Conservation (phyloP, 2,329 filamentous ascomycete species). For the Canariomyces notabilis region DNA sequence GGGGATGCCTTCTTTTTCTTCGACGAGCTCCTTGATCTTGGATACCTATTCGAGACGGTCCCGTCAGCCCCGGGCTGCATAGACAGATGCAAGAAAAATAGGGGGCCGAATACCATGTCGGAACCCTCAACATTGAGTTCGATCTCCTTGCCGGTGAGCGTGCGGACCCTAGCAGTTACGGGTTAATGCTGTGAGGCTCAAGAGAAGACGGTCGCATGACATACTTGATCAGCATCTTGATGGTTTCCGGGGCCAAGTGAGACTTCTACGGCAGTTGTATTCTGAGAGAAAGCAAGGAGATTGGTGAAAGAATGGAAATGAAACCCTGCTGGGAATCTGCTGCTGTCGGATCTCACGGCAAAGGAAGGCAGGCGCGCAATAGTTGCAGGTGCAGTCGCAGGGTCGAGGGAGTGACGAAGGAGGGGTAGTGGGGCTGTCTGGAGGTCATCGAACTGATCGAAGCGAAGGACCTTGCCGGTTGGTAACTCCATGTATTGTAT, state of each 20-base stretch:
- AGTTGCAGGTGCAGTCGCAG: not conserved
- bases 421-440: constrained; percentile 17
- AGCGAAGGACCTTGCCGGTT: not conserved
- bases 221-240: constrained; percentile 50
- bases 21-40: constrained; percentile 97
- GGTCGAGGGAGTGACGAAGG: not conserved
- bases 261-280: not conserved
- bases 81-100: not conserved
- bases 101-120: constrained; percentile 65
- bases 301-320: not conserved
- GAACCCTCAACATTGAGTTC: constrained; percentile 93
- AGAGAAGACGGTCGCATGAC: constrained; percentile 16
- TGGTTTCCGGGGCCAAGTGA: constrained; percentile 1
- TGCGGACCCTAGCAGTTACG: constrained; percentile 68
- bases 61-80: not conserved
- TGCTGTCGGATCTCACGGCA: not conserved
- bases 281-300: not conserved
- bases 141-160: constrained; percentile 97
- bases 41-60: constrained; percentile 57
- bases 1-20: constrained; percentile 98
- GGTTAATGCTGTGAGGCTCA: not conserved
- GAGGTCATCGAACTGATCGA: not conserved
- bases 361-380: not conserved
- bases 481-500: too few relatives aligned
- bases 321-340: not conserved